Percentiles rank a stretch among this genome's conserved stretches.
These are phyloP conservation scores for Monilinia aucupariae DNA, from an alignment of 2,329 filamentous ascomycete species.

Conservation along the genomic window DNA sequence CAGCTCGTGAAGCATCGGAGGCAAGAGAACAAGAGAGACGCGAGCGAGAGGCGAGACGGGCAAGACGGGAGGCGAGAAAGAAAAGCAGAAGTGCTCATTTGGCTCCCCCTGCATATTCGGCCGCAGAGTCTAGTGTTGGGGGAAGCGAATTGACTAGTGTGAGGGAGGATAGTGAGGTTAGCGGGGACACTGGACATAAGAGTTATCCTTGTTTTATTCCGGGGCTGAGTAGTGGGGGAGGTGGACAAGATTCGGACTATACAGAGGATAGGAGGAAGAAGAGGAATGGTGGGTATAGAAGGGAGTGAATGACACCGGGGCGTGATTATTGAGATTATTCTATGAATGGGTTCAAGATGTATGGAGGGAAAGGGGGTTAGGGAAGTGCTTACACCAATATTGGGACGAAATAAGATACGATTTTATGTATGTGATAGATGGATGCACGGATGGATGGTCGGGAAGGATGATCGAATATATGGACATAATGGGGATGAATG, in stretches of 20 bases:
- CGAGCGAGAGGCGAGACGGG: constrained; percentile 17
- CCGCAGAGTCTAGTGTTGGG: constrained; percentile 5
- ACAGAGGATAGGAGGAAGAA: constrained; percentile 32
- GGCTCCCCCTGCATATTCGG: constrained; percentile 9
- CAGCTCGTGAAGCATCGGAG: constrained; percentile 14
- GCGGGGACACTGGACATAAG: constrained; percentile 35
- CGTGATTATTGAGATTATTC: not conserved
- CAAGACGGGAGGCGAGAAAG: constrained; percentile 23
- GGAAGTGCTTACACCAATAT: not conserved
- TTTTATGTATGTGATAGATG: not conserved
- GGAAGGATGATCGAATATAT: not conserved
- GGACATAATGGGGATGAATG: not conserved
- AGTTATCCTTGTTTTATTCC: constrained; percentile 36
- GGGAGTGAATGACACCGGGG: not conserved
- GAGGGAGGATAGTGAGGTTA: constrained; percentile 23
- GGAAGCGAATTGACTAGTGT: constrained; percentile 21
- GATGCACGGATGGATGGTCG: not conserved
- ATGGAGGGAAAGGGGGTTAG: not conserved
- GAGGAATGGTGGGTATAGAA: constrained; percentile 22
- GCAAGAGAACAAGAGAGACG: constrained; percentile 19
- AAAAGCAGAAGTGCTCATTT: constrained; percentile 22
- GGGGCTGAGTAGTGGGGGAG: constrained; percentile 27
- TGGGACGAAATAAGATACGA: constrained; percentile 4
- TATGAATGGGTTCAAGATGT: not conserved
- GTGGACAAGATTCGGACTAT: constrained; percentile 28